phyloP scores from a whole-genome alignment of 257 asterid genomes.

The Eustoma russellianum region DNA sequence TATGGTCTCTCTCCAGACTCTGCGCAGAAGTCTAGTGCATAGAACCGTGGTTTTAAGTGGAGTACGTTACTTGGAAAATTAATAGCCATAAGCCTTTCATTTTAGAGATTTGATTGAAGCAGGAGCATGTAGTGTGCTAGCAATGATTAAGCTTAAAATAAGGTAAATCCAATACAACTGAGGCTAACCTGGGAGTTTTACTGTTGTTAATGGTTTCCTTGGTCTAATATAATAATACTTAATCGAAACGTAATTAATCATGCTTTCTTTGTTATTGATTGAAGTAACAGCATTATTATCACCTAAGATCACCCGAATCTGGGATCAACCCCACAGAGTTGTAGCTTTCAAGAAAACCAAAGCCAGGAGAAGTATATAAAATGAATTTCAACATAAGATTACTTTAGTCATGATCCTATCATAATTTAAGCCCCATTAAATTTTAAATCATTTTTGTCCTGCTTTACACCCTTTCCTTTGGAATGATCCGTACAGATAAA shows the following conservation, averaged over 20 bases:
- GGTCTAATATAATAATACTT: slow-evolving; percentile 30
- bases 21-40: too few species aligned
- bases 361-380: slow-evolving; percentile 34
- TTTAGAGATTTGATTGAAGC: slow-evolving; percentile 1
- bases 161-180: slow-evolving; percentile 32
- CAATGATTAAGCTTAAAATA: slow-evolving; percentile 30
- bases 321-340: slow-evolving; percentile 40
- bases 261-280: slow-evolving; percentile 54
- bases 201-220: slow-evolving; percentile 56
- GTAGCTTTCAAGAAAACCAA: slow-evolving; percentile 43
- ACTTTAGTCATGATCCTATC: too few species aligned
- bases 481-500: slow-evolving; percentile 49
- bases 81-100: neutral
- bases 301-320: slow-evolving; percentile 64
- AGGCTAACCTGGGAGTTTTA: slow-evolving; percentile 19
- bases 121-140: neutral
- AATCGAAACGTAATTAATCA: slow-evolving; percentile 36
- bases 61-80: slow-evolving; percentile 1
- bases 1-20: too few species aligned
- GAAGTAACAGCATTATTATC: slow-evolving; percentile 57
- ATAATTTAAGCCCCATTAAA: slow-evolving; percentile 43
- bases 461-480: slow-evolving; percentile 58
- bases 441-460: slow-evolving; percentile 44
- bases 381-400: slow-evolving; percentile 30
- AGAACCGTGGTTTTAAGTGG: too few species aligned